A percentile compares a stretch with the other conserved stretches of the same genome.
Conservation (phyloP, 352 stramenopile genomes). For the Pythium guiyangense region DNA sequence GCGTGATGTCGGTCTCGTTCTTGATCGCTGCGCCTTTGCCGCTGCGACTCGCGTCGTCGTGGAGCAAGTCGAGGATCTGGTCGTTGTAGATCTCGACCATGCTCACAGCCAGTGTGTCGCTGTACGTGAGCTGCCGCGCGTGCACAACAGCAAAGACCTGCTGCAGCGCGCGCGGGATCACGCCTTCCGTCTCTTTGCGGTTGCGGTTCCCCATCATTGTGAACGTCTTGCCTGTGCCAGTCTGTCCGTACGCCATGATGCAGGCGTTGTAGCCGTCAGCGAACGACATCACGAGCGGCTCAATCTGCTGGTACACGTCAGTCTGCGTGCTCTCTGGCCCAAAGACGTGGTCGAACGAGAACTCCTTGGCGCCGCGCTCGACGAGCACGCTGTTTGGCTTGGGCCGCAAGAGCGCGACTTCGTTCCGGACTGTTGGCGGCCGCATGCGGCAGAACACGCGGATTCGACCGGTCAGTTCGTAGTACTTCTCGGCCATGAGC, state of each 20-base stretch:
- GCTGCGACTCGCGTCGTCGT: constrained; percentile 28
- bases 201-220: constrained; percentile 91
- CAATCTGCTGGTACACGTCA: constrained; percentile 94
- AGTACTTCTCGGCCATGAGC: constrained; percentile 85
- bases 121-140: constrained; percentile 63
- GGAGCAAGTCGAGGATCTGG: constrained; percentile 89
- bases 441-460: constrained; percentile 91
- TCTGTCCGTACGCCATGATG: constrained; percentile 99
- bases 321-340: constrained; percentile 86
- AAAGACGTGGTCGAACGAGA: constrained; percentile 97
- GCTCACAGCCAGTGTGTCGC: constrained; percentile 76
- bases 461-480: constrained; percentile 92
- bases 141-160: constrained; percentile 91
- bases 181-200: constrained; percentile 72
- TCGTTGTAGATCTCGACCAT: constrained; percentile 99
- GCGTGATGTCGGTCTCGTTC: constrained; percentile 65
- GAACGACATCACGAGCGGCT: constrained; percentile 94
- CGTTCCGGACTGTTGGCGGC: constrained; percentile 24
- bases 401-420: constrained; percentile 60
- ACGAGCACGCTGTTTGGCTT: constrained; percentile 88
- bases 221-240: constrained; percentile 94
- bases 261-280: constrained; percentile 98
- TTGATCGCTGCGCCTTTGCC: constrained; percentile 55
- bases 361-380: constrained; percentile 89
- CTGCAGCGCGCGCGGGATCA: constrained; percentile 95